Evolutionary conservation across 208 protist genomes (phyloP).

Genomic region (Polymyxa betae): DNA sequence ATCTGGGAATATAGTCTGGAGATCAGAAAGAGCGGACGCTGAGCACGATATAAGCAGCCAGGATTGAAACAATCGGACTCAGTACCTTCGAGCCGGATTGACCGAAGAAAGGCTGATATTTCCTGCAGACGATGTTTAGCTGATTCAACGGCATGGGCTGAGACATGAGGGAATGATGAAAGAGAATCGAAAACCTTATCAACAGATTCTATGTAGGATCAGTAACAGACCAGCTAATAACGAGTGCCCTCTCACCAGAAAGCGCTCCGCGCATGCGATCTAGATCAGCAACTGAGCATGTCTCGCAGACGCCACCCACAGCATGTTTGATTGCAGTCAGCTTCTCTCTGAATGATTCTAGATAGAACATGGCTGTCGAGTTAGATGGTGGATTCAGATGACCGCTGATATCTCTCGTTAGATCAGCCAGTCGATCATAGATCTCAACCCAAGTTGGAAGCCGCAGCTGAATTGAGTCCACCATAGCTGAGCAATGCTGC

Average conservation of each 20-base stretch:
- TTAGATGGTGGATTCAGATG: not conserved
- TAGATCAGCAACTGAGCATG: conserved; percentile 8
- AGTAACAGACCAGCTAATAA: not conserved
- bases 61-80: no score
- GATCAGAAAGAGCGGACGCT: no score
- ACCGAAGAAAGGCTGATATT: not conserved
- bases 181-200: conserved; percentile 30
- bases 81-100: not conserved
- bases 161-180: not conserved
- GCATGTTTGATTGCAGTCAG: conserved; percentile 42
- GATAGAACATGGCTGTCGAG: not conserved
- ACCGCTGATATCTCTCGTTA: not conserved
- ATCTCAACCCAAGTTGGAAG: conserved; percentile 10
- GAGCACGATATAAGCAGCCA: no score
- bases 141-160: not conserved
- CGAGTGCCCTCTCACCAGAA: not conserved
- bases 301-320: not conserved
- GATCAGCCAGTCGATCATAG: not conserved
- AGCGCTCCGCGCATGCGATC: not conserved
- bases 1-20: not conserved
- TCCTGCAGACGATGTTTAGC: conserved; percentile 28
- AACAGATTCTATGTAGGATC: not conserved
- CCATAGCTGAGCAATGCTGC: conserved; percentile 20
- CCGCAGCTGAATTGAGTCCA: conserved; percentile 39
- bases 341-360: not conserved